A percentile compares a stretch with the other conserved stretches of the same genome.
These are phyloP conservation scores for Penicillium steckii DNA, from an alignment of 495 filamentous ascomycete species.

Conservation along the genomic window DNA sequence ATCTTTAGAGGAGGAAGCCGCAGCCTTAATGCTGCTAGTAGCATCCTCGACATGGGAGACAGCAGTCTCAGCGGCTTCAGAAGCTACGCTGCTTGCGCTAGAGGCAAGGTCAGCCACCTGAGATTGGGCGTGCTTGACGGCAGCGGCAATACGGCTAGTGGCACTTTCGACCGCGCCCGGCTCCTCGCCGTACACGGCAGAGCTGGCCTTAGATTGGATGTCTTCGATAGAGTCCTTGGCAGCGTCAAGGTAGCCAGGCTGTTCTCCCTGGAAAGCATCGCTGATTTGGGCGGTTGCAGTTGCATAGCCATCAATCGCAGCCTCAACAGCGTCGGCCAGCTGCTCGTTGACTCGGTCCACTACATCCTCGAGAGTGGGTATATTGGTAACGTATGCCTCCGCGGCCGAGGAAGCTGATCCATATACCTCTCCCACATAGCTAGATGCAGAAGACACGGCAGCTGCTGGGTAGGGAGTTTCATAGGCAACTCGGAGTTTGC, in stretches of 20 bases:
- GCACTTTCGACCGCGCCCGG: conserved; percentile 56
- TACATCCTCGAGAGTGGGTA: conserved; percentile 58
- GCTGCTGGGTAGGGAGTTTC: conserved; percentile 52
- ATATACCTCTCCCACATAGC: conserved; percentile 56
- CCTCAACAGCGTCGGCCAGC: conserved; percentile 58
- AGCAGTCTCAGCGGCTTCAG: conserved; percentile 36
- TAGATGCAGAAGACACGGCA: conserved; percentile 50
- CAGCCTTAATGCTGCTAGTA: conserved; percentile 31
- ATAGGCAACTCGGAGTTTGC: conserved; percentile 64
- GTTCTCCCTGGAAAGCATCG: conserved; percentile 56
- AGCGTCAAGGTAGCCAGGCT: conserved; percentile 47
- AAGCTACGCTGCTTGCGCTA: conserved; percentile 34
- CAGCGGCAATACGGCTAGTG: conserved; percentile 42
- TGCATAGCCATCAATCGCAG: conserved; percentile 48
- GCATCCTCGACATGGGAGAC: conserved; percentile 49
- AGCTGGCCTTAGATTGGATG: conserved; percentile 51
- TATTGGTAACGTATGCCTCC: conserved; percentile 51
- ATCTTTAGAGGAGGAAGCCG: conserved; percentile 42
- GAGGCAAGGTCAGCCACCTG: conserved; percentile 43
- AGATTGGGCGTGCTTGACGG: conserved; percentile 49
- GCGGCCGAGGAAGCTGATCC: conserved; percentile 54
- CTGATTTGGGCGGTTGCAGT: conserved; percentile 49
- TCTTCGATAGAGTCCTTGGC: conserved; percentile 48
- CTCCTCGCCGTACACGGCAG: conserved; percentile 55
- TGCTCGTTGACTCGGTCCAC: conserved; percentile 54